These are phyloP conservation scores for Abortiporus biennis DNA, from an alignment of 1,284 basidiomycete genomes.

Conservation along the genomic window DNA sequence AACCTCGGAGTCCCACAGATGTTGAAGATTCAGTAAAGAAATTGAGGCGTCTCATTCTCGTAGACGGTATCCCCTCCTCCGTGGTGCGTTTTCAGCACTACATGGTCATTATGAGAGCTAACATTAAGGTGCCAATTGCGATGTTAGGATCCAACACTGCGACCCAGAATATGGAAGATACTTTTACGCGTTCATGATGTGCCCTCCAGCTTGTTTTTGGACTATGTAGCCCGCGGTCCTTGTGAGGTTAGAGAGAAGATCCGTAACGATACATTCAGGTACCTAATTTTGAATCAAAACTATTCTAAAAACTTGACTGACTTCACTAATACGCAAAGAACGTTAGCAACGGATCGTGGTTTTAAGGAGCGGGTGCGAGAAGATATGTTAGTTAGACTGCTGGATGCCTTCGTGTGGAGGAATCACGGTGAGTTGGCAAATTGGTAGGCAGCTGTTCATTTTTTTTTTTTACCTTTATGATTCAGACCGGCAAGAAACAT, in stretches of 20 bases:
- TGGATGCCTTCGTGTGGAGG: slow-evolving; percentile 97
- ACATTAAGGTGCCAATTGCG: too few species aligned
- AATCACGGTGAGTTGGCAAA: slow-evolving; percentile 72
- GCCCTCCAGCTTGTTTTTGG: slow-evolving; percentile 70
- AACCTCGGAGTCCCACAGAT: slow-evolving; percentile 59
- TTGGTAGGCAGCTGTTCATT: background rate
- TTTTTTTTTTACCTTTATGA: background rate
- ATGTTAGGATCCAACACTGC: slow-evolving; percentile 62
- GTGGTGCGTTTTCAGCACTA: slow-evolving; percentile 33
- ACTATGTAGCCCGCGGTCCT: slow-evolving; percentile 79
- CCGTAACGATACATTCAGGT: slow-evolving; percentile 77
- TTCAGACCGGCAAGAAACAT: slow-evolving; percentile 64
- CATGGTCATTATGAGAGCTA: background rate
- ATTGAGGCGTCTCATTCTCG: slow-evolving; percentile 76
- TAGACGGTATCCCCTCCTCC: slow-evolving; percentile 80
- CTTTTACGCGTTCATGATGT: slow-evolving; percentile 77
- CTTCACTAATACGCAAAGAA: slow-evolving; percentile 48
- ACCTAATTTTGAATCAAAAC: slow-evolving; percentile 13
- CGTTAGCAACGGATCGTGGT: slow-evolving; percentile 88
- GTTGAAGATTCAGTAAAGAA: slow-evolving; percentile 78
- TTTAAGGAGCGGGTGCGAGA: slow-evolving; percentile 95
- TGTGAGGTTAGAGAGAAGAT: slow-evolving; percentile 89
- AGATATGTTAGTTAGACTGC: slow-evolving; percentile 90
- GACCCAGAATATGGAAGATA: slow-evolving; percentile 89
- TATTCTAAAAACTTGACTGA: too few species aligned